phyloP scores from a whole-genome alignment of 78 protist species.

The Protostelium mycophagum region DNA sequence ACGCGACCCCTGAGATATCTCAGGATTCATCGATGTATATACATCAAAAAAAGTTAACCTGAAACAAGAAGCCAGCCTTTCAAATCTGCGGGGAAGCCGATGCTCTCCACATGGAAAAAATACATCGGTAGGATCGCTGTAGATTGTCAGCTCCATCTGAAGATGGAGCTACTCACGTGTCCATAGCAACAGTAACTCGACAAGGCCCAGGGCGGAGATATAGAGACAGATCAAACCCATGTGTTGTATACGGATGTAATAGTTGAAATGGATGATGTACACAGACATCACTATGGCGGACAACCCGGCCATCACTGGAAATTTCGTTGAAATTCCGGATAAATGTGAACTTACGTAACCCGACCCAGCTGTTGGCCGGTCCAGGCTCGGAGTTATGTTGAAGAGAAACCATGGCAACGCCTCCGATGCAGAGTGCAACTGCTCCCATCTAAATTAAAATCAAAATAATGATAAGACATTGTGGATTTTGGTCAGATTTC shows the following conservation, averaged over 20 bases:
- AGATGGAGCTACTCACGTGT: neutral
- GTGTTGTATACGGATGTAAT: neutral
- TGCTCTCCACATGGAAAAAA: neutral
- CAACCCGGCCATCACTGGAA: neutral
- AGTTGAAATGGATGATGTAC: neutral
- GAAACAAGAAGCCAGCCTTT: neutral
- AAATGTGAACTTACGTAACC: neutral
- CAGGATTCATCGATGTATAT: no score
- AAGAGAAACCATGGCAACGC: neutral
- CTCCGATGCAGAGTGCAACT: neutral
- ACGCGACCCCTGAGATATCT: neutral
- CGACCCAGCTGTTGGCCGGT: no score
- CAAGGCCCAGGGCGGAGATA: neutral
- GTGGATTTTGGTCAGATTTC: neutral
- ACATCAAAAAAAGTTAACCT: no score
- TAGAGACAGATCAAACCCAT: neutral
- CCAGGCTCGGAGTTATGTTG: no score
- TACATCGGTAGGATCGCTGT: neutral
- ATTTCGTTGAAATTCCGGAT: neutral
- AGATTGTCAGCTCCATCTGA: neutral
- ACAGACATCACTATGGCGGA: neutral
- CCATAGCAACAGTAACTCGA: neutral
- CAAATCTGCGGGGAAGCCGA: neutral
- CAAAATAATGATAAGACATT: neutral
- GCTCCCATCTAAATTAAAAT: neutral